A percentile compares a stretch with the other conserved stretches of the same genome.
These are phyloP conservation scores for Gilbertella persicaria DNA, from an alignment of 371 early-diverging fungal genomes.

Conservation along the genomic window DNA sequence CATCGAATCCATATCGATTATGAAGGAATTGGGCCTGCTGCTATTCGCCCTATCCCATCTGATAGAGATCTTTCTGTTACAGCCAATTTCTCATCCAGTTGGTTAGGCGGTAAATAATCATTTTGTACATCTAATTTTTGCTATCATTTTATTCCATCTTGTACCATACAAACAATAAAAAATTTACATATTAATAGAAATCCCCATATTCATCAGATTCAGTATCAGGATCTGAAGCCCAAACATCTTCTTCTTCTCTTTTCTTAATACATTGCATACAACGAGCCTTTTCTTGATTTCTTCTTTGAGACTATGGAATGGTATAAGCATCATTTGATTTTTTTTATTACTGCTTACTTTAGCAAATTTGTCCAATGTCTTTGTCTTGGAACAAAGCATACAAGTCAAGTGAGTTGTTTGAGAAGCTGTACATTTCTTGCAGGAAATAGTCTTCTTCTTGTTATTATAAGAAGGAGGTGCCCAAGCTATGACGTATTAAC, in stretches of 20 bases:
- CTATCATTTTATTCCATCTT: constrained; percentile 4
- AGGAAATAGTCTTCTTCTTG: constrained; percentile 41
- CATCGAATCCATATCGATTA: constrained; percentile 19
- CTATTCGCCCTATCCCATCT: constrained; percentile 23
- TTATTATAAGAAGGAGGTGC: constrained; percentile 42
- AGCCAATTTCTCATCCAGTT: constrained; percentile 24
- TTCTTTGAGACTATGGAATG: constrained; percentile 42
- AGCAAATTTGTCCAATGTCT: constrained; percentile 45
- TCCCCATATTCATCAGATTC: constrained; percentile 29
- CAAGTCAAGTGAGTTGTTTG: constrained; percentile 41
- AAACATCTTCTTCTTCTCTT: constrained; percentile 49
- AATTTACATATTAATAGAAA: constrained; percentile 7
- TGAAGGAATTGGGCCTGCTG: constrained; percentile 16
- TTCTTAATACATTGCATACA: constrained; percentile 53
- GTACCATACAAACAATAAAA: no score
- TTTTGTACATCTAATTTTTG: neutral
- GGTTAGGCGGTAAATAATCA: constrained; percentile 28
- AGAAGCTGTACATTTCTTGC: constrained; percentile 51
- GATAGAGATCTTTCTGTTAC: constrained; percentile 26
- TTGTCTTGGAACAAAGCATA: constrained; percentile 44
- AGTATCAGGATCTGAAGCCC: constrained; percentile 41
- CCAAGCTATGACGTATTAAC: constrained; percentile 29
- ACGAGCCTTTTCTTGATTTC: constrained; percentile 49
- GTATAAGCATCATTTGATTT: neutral
- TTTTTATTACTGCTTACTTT: constrained; percentile 32